Evolutionary conservation across 2,329 filamentous ascomycete species (phyloP).

Genomic region (Emericellopsis cladophorae): DNA sequence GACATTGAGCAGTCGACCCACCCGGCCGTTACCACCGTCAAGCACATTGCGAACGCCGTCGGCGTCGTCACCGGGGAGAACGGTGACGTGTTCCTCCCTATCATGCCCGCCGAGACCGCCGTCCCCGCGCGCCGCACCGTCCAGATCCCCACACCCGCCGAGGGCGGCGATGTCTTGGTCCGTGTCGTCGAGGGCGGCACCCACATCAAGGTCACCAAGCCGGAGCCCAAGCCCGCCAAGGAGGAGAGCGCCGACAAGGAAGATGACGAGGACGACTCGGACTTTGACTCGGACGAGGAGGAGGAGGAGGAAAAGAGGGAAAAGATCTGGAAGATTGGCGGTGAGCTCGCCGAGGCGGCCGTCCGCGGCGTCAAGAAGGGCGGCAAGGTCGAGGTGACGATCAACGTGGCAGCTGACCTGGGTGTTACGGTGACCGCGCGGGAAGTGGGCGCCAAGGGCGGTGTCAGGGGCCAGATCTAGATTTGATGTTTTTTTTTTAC

Average conservation of each 20-base stretch:
- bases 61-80: slow-evolving; percentile 61
- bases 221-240: slow-evolving; percentile 67
- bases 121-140: slow-evolving; percentile 79
- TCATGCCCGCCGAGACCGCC: slow-evolving; percentile 78
- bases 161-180: slow-evolving; percentile 78
- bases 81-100: slow-evolving; percentile 62
- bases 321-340: slow-evolving; percentile 84
- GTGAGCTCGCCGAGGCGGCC: slow-evolving; percentile 71
- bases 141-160: slow-evolving; percentile 62
- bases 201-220: slow-evolving; percentile 88
- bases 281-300: slow-evolving; percentile 53
- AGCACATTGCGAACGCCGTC: slow-evolving; percentile 79
- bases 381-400: slow-evolving; percentile 83
- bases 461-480: slow-evolving; percentile 47
- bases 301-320: slow-evolving; percentile 80
- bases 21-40: slow-evolving; percentile 85
- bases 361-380: slow-evolving; percentile 77
- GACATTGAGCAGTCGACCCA: slow-evolving; percentile 96
- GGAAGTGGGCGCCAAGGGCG: slow-evolving; percentile 79
- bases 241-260: slow-evolving; percentile 48
- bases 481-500: too few relatives aligned
- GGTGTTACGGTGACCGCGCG: slow-evolving; percentile 68
- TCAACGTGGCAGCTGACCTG: slow-evolving; percentile 75
- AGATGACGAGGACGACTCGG: slow-evolving; percentile 45
- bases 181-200: slow-evolving; percentile 79